Evolutionary conservation across 2,329 filamentous ascomycete genomes (phyloP), one percentile per base, ranked within the genome.

Genomic region (Monosporascus sp.): DNA sequence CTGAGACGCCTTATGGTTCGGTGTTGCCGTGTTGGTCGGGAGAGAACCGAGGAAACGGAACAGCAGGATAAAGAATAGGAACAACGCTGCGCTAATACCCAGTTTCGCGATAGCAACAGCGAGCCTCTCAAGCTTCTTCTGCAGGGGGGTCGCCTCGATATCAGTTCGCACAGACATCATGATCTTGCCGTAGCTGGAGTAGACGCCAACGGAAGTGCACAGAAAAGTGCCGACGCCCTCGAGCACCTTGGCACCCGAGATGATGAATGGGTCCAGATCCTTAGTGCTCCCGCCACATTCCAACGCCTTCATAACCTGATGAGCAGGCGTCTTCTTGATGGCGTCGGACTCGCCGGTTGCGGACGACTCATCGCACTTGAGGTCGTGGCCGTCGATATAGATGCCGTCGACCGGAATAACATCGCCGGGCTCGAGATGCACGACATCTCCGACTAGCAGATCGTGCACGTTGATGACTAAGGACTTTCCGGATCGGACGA

Each of bases 11-110:
- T 87, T 87, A 37, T 79, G 67, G 2, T 79, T 73, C 1, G 82
- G 73, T 0, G 72, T 69, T 0, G 60, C 68, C 24, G 62, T 49
- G 59, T 80, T 84, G 22, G 71, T 63, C 3, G 79, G 78, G 7
- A 91, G 75, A 19, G 78, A 70, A 31, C 80, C 87, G 22, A 88
- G 69, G 65, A 91, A 93, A 62, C 89, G 87, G 75, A 92, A 91
- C 63, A 92, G 83, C 7, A 91, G 74, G 7, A 91, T 87, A 49
- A 91, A 74, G 65, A 93, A 93, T n/a, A 93, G 77, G 9, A 92
- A 70, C 17, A 89, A 72, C 51, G 88, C 89, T 47, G 89, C 85
- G 55, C 81, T 82, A 60, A 86, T 83, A 17, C 79, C 78, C 49
- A 80, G 67, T 60, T 78, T 77, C 7, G 78, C 77, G 45, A 81